These are phyloP conservation scores for Solanum tacnaense DNA, from an alignment of 257 asterid genomes.

Conservation along the genomic window DNA sequence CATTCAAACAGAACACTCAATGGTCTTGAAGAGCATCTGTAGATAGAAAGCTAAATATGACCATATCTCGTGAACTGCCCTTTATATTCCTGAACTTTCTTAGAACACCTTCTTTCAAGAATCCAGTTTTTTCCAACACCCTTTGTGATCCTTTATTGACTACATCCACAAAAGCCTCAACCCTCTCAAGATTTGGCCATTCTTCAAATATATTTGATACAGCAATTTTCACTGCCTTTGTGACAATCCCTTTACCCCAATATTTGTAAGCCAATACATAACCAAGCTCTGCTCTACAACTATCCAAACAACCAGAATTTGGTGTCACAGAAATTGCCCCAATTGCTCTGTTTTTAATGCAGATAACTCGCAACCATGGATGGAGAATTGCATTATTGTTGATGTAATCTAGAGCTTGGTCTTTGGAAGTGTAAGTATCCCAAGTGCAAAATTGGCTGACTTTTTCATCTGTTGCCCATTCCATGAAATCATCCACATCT, in stretches of 20 bases:
- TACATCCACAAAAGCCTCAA: conserved; percentile 36
- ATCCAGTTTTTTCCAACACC: conserved; percentile 42
- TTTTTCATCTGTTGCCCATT: conserved; percentile 43
- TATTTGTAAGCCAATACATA: conserved; percentile 31
- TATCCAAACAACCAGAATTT: conserved; percentile 6
- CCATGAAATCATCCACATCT: conserved; percentile 50
- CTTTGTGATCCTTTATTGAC: conserved; percentile 35
- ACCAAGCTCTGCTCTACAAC: conserved; percentile 36
- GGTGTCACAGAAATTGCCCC: conserved; percentile 55
- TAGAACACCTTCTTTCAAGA: conserved; percentile 30
- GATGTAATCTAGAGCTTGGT: conserved; percentile 14
- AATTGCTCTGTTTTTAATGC: conserved; percentile 17
- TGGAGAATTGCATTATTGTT: conserved; percentile 23
- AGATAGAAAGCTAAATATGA: background rate
- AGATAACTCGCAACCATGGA: conserved; percentile 30
- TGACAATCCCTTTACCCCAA: conserved; percentile 48
- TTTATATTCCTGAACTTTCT: conserved; percentile 13
- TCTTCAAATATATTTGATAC: conserved; percentile 18
- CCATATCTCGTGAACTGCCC: conserved; percentile 14
- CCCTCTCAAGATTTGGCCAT: conserved; percentile 28
- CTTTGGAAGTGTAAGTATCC: conserved; percentile 40
- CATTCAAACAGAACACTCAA: too few species aligned
- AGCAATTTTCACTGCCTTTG: conserved; percentile 33
- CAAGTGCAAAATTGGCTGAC: conserved; percentile 24
- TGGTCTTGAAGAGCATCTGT: background rate